Percentiles rank a stretch among this genome's conserved stretches.
phyloP scores from a whole-genome alignment of 164 flowering plant genomes.

The Platanus orientalis region DNA sequence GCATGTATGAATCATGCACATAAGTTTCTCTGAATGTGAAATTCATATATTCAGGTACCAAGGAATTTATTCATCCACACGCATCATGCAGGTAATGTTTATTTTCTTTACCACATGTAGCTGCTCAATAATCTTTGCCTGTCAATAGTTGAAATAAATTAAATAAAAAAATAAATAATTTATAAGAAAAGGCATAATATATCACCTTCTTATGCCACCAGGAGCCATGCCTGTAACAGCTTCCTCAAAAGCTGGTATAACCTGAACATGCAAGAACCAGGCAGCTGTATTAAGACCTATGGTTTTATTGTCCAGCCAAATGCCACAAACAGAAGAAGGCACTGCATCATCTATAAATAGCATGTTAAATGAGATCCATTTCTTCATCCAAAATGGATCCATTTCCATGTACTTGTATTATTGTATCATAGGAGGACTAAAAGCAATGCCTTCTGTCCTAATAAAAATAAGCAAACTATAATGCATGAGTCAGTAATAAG shows the following conservation, averaged over 20 bases:
- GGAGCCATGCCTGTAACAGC: constrained; percentile 79
- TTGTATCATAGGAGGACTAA: no score
- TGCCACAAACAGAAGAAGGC: not conserved
- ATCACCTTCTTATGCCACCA: constrained; percentile 89
- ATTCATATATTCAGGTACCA: not conserved
- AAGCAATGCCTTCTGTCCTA: not conserved
- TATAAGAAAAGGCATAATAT: constrained; percentile 4
- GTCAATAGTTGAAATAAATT: not conserved
- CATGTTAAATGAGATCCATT: not conserved
- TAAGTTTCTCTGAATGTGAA: no score
- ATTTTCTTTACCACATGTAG: no score
- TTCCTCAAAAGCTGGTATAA: constrained; percentile 97
- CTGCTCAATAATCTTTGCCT: no score
- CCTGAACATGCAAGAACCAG: constrained; percentile 39
- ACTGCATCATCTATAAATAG: not conserved
- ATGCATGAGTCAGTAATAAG: not conserved
- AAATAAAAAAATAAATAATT: not conserved
- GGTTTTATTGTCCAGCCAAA: not conserved
- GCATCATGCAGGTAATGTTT: no score
- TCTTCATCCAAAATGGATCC: not conserved
- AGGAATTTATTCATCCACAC: not conserved
- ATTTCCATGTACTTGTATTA: no score
- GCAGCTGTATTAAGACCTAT: not conserved
- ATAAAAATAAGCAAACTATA: not conserved
- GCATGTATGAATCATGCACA: no score